Conservation (phyloP, 2,329 filamentous ascomycete genomes). For the Coniochaeta hoffmannii region DNA sequence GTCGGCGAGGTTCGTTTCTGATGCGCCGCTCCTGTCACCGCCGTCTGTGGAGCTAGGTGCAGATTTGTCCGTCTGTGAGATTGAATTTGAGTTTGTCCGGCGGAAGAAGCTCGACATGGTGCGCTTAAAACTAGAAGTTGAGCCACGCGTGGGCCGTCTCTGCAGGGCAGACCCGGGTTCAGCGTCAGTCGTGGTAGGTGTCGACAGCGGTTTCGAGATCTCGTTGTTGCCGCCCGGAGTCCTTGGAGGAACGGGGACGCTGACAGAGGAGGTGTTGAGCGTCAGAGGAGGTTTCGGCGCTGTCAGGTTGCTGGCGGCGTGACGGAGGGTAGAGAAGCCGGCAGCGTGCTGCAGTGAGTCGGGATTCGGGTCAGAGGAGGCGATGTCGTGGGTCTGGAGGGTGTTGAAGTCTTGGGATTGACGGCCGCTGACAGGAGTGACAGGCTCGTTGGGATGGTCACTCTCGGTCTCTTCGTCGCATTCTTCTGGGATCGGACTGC, state of each 20-base stretch:
- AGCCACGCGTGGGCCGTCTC: conserved; percentile 32
- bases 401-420: conserved; percentile 44
- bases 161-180: conserved; percentile 24
- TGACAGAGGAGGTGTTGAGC: conserved; percentile 10
- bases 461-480: conserved; percentile 55
- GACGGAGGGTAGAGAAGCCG: conserved; percentile 8
- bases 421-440: conserved; percentile 52
- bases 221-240: conserved; percentile 4
- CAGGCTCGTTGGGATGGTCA: conserved; percentile 51
- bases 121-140: conserved; percentile 36
- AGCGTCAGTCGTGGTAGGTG: conserved; percentile 12
- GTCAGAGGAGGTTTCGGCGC: conserved; percentile 14
- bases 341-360: conserved; percentile 7
- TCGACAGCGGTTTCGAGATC: conserved; percentile 3
- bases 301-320: conserved; percentile 18
- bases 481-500: conserved; percentile 47
- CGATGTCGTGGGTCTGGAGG: conserved; percentile 27
- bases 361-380: conserved; percentile 17
- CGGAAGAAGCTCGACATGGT: conserved; percentile 44
- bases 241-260: conserved; percentile 5
- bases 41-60: conserved; percentile 13
- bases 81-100: conserved; percentile 33
- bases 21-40: conserved; percentile 11
- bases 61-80: conserved; percentile 23
- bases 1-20: conserved; percentile 20